These are phyloP conservation scores for Nicotiana paniculata DNA, from an alignment of 257 asterid species.

Conservation along the genomic window DNA sequence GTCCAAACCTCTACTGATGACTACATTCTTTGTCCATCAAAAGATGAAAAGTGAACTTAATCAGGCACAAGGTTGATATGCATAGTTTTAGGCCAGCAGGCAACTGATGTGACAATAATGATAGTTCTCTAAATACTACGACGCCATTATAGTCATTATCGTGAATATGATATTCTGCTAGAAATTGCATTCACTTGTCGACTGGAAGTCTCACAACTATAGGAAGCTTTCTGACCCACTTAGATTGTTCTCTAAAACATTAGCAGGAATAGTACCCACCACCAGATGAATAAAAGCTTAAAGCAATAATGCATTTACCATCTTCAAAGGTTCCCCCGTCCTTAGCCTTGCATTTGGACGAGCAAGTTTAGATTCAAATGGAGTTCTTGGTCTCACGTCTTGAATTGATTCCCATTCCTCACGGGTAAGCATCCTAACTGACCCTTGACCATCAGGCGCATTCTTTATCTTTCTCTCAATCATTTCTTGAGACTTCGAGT, in stretches of 20 bases:
- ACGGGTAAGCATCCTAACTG: slow-evolving; percentile 79
- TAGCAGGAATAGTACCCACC: background rate
- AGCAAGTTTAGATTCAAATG: slow-evolving; percentile 76
- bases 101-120: background rate
- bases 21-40: background rate
- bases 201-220: background rate
- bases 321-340: slow-evolving; percentile 25
- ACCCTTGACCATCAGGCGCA: slow-evolving; percentile 88
- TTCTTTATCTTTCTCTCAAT: slow-evolving; percentile 65
- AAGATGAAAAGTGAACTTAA: background rate
- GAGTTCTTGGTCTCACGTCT: slow-evolving; percentile 78
- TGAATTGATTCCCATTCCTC: slow-evolving; percentile 87
- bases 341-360: slow-evolving; percentile 54
- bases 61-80: background rate
- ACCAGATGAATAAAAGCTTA: background rate
- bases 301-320: slow-evolving; percentile 20
- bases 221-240: background rate
- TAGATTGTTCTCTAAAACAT: background rate
- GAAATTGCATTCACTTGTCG: background rate
- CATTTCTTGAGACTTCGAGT: slow-evolving; percentile 61
- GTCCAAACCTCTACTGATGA: background rate
- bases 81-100: background rate
- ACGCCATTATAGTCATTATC: background rate
- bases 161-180: background rate
- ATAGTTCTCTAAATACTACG: background rate